Evolutionary conservation across 768 basidiomycete species (phyloP).

Genomic region (Filobasidium wieringae): DNA sequence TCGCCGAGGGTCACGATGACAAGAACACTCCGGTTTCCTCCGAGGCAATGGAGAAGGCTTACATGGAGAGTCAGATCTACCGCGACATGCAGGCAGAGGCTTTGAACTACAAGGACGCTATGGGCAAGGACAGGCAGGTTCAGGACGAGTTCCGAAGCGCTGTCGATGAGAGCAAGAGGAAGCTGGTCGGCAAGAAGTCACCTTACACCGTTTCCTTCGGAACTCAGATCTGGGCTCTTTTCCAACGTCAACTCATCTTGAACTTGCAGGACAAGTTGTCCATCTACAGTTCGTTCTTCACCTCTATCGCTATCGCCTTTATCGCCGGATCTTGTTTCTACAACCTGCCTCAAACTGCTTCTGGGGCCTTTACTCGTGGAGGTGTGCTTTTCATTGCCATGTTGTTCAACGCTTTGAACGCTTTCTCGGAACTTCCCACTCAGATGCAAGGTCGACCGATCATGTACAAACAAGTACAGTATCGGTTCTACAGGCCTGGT

Average conservation of each 20-base stretch:
- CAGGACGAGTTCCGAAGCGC: slow-evolving; percentile 68
- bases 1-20: slow-evolving; percentile 52
- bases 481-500: slow-evolving; percentile 42
- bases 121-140: slow-evolving; percentile 41
- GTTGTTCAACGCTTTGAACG: slow-evolving; percentile 41
- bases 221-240: slow-evolving; percentile 60
- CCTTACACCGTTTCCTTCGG: slow-evolving; percentile 71
- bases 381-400: slow-evolving; percentile 58
- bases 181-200: slow-evolving; percentile 57
- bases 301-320: slow-evolving; percentile 38
- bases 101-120: slow-evolving; percentile 53
- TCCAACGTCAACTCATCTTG: slow-evolving; percentile 58
- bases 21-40: slow-evolving; percentile 58
- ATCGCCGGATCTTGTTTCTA: slow-evolving; percentile 65
- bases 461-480: slow-evolving; percentile 42
- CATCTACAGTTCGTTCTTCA: slow-evolving; percentile 54
- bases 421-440: slow-evolving; percentile 40
- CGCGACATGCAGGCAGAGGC: slow-evolving; percentile 44
- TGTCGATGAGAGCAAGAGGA: slow-evolving; percentile 68
- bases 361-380: slow-evolving; percentile 78
- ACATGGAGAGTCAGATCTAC: slow-evolving; percentile 45
- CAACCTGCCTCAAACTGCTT: slow-evolving; percentile 57
- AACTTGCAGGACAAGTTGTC: slow-evolving; percentile 65
- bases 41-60: slow-evolving; percentile 56
- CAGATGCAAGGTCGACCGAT: slow-evolving; percentile 72